Base-by-base conservation (phyloP, 2,329 filamentous ascomycete genomes). In the Mycosphaerelloides madeirae region DNA sequence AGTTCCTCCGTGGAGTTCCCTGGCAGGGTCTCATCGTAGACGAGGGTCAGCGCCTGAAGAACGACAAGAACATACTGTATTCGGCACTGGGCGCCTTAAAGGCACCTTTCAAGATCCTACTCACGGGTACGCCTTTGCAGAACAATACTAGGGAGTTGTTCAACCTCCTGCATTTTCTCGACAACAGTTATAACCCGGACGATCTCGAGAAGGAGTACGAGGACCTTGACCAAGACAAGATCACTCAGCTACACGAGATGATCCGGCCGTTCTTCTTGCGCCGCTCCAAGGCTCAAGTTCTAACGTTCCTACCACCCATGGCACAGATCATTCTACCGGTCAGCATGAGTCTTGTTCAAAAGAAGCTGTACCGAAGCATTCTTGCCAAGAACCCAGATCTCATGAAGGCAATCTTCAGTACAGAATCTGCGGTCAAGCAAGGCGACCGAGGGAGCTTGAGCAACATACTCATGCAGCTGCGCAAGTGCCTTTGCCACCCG, bases 91-190 rank as follows among this genome's bases (percentile, higher is more conserved):
- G 72, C 32, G 75, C 79, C 3, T 79, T 96, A 65, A 84, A 80
- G 39, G 81, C 90, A 22, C 86, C 86, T 0, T 96, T 93, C 68
- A 83, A 88, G 41, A 76, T 95, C 31, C 76, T 98, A 1, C 74
- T 98, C 28, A 97, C 91, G 1, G 67, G 89, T 2, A 98, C 93
- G 0, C 93, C 93, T 0, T 70, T 98, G 11, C 93, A 98, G 59
- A 98, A 98, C 67, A 97, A 96, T 63, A 87, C 88, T 55, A 79
- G 89, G 36, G 93, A 98, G 65, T 73, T 98, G 0, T 97, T 97
- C 72, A 98, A 96, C 60, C 74, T 98, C n/a, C 70, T 98, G 3
- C 91, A 97, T 54, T 98, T 98, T 65, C 77, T 96, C 33, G 89
- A 98, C 59, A 77, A 81, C 6, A 73, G 70, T 1, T 78, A 80